Base-by-base conservation (phyloP, 2,329 filamentous ascomycete species). In the Elsinoe perseae region DNA sequence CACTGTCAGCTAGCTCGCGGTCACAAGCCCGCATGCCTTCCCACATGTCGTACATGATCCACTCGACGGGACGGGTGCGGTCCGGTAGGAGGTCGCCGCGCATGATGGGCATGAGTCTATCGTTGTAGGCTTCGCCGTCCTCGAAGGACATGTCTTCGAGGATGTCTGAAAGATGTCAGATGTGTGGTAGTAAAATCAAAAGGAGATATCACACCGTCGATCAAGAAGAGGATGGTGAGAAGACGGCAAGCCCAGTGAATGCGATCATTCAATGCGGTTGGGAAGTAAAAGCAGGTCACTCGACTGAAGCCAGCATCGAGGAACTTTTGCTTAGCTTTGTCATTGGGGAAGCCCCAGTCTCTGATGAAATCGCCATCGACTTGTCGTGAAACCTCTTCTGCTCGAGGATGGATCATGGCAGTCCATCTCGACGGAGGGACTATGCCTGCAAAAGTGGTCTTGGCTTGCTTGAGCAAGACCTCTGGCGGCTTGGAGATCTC, bases 91-190 rank as follows among this genome's bases (percentile, higher is more conserved):
- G 58, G 1, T 69, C 58, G 2, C 72, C 73, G 2, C 64, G 61
- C 8, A 62, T 62, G 3, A 74, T 62, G 1, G 66, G 59, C 23
- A 74, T 74, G 6, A 75, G 63, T 4, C 60, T 62, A 4, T 71
- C 64, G 56, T 75, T 73, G 57, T 72, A 72, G 1, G 60, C 63
- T 2, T 60, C 54, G 6, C 73, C 73, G 2, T 74, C 69, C 2
- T 66, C 65, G 1, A 75, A 62, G 3, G 68, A 71, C 68, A 75
- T 73, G 57, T 71, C 52, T 42, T 75, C 73, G n/a, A 74, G 68
- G 4, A 70, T 34, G 60, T 75, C 72, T 74, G 28, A 18, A 54
- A 30, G 30, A 34, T 46, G n/a, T 56, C 25, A 59, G 38, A n/a
- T 2, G 9, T 21, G 2, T 32, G 21, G 12, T 16, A 8, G n/a